Base-by-base conservation (phyloP, 169 alveolate genomes). In the Plasmodium coatneyi region DNA sequence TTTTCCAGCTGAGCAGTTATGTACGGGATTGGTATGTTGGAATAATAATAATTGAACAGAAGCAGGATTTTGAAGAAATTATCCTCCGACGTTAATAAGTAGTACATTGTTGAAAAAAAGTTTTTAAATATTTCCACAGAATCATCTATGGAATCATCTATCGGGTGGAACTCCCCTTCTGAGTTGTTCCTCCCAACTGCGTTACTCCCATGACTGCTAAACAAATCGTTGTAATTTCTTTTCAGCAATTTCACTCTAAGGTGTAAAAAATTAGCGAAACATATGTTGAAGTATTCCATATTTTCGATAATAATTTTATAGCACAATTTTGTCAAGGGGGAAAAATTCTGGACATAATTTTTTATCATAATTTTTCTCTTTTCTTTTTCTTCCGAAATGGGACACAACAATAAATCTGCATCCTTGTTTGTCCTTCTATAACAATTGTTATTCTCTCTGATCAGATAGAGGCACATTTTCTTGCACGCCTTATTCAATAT, bases 241-340 rank as follows among this genome's bases (percentile, higher is more conserved):
- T 43, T 80, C 28, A 89, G 25, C 14, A 79, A 54, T 71, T 89
- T 89, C 30, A 79, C 80, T 89, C 90, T 39, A 56, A 79, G 70
- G 36, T 89, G 82, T 14, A 89, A n/a, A 89, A 89, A 80, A 80
- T 80, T 89, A n/a, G 56, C 80, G 46, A 89, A 28, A 80, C 94
- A 72, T 4, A 79, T 79, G 81, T 89, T 89, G 71, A 89, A 89
- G 52, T 89, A 89, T 80, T 89, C 94, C 71, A 80, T 80, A 41
- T 70, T 89, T 89, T 89, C 91, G 34, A 56, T 60, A 80, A 89
- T 89, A 89, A 80, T 36, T 89, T 78, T 89, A 79, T 89, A 89
- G 34, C 91, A 89, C 76, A 89, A 79, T 89, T 89, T 89, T 34
- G 94, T 89, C 72, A 79, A 30, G 12, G 91, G 94, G 14, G 90